Base-by-base conservation (phyloP, 108 stramenopile species). In the Phaeodactylum tricornutum region DNA sequence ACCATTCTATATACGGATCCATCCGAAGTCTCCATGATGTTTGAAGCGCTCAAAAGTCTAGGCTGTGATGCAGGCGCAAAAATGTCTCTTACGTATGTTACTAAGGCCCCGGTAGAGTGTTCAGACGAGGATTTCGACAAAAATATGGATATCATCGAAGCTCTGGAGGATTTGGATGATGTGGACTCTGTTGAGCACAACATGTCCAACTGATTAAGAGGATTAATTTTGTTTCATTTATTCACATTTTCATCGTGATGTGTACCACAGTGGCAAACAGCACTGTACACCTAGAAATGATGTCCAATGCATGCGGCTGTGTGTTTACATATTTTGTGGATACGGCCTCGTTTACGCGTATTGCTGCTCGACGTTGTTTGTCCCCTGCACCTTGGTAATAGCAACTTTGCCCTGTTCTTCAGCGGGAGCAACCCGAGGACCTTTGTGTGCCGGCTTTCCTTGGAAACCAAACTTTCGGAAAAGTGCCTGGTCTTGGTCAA, bases 151-250 rank as follows among this genome's bases (percentile, higher is more conserved):
- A 90, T 92, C 36, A 78, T 97, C 46, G 94, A 95, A 51, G 88
- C 89, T 1, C 62, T 98, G 31, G 81, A 93, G 47, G 95, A 89
- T 43, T 65, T 96, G 29, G 96, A 96, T 43, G 96, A 98, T 67
- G 96, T 98, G 2, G 93, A 94, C 48, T 63, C 62, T 41, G 96
- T 96, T 2, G 95, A 95, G 57, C 95, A 98, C 85, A 98, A 98
- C 77, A 96, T 96, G 86, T 66, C 69, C 20, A 91, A 92, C 50
- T 86, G 67, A 74, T n/a, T n/a, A n/a, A 59, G 29, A 36, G 19
- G 7, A 50, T 50, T 40, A 5, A 50, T 21, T 50, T 4, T 11
- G 19, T n/a, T n/a, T n/a, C n/a, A n/a, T n/a, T n/a, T n/a, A n/a
- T n/a, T n/a, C n/a, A n/a, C n/a, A n/a, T n/a, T n/a, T n/a, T n/a